Conservation (phyloP, 257 asterid species). For the Gynochthodes officinalis region DNA sequence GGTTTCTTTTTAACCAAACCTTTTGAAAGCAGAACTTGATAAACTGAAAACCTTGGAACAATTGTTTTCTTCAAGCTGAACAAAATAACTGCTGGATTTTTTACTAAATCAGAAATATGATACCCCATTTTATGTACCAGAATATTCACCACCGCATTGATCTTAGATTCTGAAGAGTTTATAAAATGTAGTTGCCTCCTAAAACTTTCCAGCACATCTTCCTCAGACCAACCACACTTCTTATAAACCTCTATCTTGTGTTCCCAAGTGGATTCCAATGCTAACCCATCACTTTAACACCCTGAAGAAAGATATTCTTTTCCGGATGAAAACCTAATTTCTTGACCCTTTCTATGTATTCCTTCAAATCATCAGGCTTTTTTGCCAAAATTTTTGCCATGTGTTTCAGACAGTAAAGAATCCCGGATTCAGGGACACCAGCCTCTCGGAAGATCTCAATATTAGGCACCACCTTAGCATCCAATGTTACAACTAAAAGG, state of each 20-base stretch:
- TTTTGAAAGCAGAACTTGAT: constrained; percentile 23
- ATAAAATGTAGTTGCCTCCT: constrained; percentile 11
- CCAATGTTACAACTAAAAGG: background rate
- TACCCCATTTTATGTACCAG: constrained; percentile 15
- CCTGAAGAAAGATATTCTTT: background rate
- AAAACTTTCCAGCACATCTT: constrained; percentile 13
- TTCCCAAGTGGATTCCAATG: background rate
- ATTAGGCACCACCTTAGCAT: background rate
- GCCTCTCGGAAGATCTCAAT: constrained; percentile 11
- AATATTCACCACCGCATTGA: background rate
- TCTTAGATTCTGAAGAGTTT: constrained; percentile 14
- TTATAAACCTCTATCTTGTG: constrained; percentile 8
- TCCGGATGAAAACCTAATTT: constrained; percentile 6
- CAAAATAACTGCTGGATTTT: background rate
- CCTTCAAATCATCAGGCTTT: constrained; percentile 1
- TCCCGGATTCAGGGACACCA: constrained; percentile 9
- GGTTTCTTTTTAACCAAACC: constrained; percentile 23
- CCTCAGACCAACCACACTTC: constrained; percentile 17
- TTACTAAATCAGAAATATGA: background rate
- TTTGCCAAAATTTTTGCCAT: background rate
- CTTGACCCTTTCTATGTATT: background rate
- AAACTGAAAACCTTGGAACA: constrained; percentile 31
- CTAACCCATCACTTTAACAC: background rate
- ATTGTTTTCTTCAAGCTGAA: constrained; percentile 17
- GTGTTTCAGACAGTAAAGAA: constrained; percentile 1